A percentile compares a stretch with the other conserved stretches of the same genome.
Evolutionary conservation across 2,329 filamentous ascomycete genomes (phyloP).

Genomic region (Xylaria digitata): DNA sequence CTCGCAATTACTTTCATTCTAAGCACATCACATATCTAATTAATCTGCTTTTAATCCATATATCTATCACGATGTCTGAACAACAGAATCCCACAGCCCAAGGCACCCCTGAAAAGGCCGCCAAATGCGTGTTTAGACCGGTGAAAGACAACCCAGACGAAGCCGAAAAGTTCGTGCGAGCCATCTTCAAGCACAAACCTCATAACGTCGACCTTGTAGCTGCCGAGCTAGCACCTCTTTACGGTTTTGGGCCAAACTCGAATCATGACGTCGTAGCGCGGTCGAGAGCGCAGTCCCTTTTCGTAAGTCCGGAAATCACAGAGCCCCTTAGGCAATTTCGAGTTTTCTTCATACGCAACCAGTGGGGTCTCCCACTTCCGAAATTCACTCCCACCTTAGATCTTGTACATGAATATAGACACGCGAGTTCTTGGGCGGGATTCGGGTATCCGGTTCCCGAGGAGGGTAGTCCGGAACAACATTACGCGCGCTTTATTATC

Average conservation of each 20-base stretch:
- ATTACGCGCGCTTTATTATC: constrained; percentile 44
- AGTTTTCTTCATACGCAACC: constrained; percentile 24
- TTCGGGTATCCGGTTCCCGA: neutral
- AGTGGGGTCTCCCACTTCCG: constrained; percentile 38
- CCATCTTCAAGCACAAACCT: constrained; percentile 37
- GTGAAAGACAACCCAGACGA: constrained; percentile 34
- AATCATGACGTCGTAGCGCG: constrained; percentile 33
- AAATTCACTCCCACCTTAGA: constrained; percentile 31
- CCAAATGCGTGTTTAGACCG: constrained; percentile 19
- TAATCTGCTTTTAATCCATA: neutral
- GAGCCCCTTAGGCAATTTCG: constrained; percentile 40
- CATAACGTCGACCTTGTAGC: constrained; percentile 38
- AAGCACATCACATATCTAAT: neutral
- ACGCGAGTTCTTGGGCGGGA: constrained; percentile 19
- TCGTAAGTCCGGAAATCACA: constrained; percentile 35
- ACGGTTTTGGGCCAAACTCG: constrained; percentile 38
- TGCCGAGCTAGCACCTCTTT: constrained; percentile 41
- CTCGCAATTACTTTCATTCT: neutral
- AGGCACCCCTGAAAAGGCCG: neutral
- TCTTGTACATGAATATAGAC: constrained; percentile 20
- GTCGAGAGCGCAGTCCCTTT: constrained; percentile 39
- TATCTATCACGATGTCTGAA: neutral
- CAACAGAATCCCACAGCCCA: neutral
- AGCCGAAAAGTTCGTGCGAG: constrained; percentile 36
- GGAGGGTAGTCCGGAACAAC: constrained; percentile 33